phyloP scores from a whole-genome alignment of 139 green algal species.

The Mesotaenium endlicherianum region DNA sequence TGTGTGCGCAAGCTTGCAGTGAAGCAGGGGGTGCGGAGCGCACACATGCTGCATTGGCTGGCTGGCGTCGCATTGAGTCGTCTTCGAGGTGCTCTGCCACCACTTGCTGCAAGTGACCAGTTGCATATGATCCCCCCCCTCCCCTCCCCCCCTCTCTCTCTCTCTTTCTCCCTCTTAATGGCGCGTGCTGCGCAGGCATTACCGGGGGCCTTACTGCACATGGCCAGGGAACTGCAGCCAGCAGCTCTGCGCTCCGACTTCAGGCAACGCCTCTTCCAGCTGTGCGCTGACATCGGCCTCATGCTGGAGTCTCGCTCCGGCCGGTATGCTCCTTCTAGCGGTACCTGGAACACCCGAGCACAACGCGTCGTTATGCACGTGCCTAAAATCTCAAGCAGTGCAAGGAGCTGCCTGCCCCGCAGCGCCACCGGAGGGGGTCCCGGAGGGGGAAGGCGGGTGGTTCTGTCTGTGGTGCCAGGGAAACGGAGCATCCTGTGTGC shows the following conservation, averaged over 20 bases:
- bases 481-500: too few relatives aligned
- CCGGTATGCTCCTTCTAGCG: too few relatives aligned
- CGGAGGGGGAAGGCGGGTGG: too few relatives aligned
- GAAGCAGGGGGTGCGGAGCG: neutral
- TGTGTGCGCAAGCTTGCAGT: neutral
- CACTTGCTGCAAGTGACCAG: neutral
- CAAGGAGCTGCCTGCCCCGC: too few relatives aligned
- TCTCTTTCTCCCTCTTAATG: neutral
- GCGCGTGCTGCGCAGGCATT: neutral
- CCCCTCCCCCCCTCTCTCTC: neutral
- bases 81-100: neutral
- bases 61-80: neutral
- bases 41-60: neutral
- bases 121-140: neutral
- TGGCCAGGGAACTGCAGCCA: conserved; percentile 10
- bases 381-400: too few relatives aligned
- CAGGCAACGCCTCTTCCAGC: conserved; percentile 19
- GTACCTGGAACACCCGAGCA: too few relatives aligned
- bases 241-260: conserved; percentile 10
- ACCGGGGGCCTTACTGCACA: neutral
- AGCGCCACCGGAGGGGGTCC: too few relatives aligned
- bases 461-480: too few relatives aligned
- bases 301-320: neutral
- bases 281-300: conserved; percentile 32
- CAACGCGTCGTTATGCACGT: too few relatives aligned